Percentiles rank a stretch among this genome's conserved stretches.
phyloP scores from a whole-genome alignment of 768 basidiomycete species.

The Lactarius quietus region DNA sequence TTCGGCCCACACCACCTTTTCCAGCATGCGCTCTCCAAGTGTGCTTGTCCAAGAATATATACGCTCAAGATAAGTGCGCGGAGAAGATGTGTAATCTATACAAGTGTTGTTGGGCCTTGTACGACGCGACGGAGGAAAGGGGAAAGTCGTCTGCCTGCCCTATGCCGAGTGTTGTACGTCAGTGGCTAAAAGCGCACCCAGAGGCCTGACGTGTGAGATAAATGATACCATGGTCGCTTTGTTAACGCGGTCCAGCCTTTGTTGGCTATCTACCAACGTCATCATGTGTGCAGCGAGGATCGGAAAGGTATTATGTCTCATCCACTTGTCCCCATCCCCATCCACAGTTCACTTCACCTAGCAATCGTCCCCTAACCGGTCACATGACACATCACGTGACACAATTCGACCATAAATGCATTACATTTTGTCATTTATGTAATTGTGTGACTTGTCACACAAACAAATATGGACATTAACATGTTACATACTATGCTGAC shows the following conservation, averaged over 20 bases:
- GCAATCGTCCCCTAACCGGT: no score
- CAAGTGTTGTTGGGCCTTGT: slow-evolving; percentile 57
- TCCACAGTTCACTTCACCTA: no score
- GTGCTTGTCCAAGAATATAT: slow-evolving; percentile 63
- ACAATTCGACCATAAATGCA: no score
- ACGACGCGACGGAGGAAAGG: slow-evolving; percentile 39
- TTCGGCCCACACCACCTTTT: not conserved
- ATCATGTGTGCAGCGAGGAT: no score
- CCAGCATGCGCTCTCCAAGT: slow-evolving; percentile 61
- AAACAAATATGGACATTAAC: no score
- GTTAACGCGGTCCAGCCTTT: not conserved
- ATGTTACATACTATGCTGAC: no score
- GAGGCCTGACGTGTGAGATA: not conserved
- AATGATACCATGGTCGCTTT: not conserved
- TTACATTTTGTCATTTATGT: no score
- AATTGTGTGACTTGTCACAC: no score
- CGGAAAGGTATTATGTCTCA: no score
- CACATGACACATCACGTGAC: no score
- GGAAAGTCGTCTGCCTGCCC: slow-evolving; percentile 63
- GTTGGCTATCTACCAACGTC: not conserved
- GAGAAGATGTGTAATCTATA: slow-evolving; percentile 53
- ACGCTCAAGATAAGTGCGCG: slow-evolving; percentile 60
- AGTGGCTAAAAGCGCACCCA: slow-evolving; percentile 52
- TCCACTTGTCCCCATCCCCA: no score
- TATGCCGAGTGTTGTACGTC: slow-evolving; percentile 44